phyloP scores from a whole-genome alignment of 257 asterid species.

The Gentiana dahurica region DNA sequence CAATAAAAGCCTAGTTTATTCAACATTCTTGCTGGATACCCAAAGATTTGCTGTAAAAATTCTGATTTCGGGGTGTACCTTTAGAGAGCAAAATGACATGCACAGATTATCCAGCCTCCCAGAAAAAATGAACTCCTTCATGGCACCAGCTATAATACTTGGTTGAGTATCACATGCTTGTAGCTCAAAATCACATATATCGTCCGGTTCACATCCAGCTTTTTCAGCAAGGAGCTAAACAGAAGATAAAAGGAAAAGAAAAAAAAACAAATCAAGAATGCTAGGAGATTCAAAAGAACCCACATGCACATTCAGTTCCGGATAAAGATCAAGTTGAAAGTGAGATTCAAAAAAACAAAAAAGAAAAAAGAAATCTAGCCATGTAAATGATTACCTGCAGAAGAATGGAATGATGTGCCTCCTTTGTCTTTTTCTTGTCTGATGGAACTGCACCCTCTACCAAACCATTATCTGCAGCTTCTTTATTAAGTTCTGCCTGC shows the following conservation, averaged over 20 bases:
- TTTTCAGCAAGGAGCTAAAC: conserved; percentile 66
- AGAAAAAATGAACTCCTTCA: conserved; percentile 85
- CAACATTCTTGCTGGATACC: no score
- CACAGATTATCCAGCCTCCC: conserved; percentile 96
- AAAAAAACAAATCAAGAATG: background rate
- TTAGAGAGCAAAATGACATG: conserved; percentile 90
- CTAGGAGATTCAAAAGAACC: background rate
- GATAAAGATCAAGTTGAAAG: no score
- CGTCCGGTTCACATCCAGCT: conserved; percentile 71
- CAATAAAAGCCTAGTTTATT: no score
- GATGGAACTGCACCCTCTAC: conserved; percentile 27
- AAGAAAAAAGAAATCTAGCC: background rate
- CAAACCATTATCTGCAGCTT: conserved; percentile 36
- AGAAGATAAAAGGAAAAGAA: conserved; percentile 2
- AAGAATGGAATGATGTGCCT: conserved; percentile 75
- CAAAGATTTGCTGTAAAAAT: no score
- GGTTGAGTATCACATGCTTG: conserved; percentile 95
- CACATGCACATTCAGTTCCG: no score
- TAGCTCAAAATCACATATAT: conserved; percentile 87
- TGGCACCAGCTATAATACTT: conserved; percentile 78
- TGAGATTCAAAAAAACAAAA: no score
- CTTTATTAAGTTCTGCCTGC: conserved; percentile 79
- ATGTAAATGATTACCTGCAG: conserved; percentile 38
- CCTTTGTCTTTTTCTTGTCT: conserved; percentile 29
- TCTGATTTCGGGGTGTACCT: conserved; percentile 27